Evolutionary conservation across 106 monocot species (phyloP).

Genomic region (Dioscorea alata): DNA sequence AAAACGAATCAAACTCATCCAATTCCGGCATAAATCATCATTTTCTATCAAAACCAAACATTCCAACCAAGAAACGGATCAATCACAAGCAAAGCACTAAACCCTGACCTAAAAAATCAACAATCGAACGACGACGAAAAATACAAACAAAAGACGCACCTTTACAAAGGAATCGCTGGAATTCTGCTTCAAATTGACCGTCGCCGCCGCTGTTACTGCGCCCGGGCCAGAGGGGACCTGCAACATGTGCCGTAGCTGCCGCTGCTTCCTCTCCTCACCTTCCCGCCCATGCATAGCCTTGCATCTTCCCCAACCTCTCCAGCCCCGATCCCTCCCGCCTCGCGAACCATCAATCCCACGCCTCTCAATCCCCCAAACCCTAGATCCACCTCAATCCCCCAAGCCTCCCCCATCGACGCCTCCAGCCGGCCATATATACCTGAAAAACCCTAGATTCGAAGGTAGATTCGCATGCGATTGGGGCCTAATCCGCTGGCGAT

Average conservation of each 20-base stretch:
- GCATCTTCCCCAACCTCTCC: neutral
- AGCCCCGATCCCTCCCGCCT: constrained; percentile 1
- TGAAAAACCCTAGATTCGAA: neutral
- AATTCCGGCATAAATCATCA: too few relatives aligned
- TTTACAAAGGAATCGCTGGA: neutral
- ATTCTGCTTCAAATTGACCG: neutral
- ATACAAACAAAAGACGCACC: neutral
- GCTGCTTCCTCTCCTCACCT: constrained; percentile 1
- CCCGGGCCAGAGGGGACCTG: neutral
- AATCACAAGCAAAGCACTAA: too few relatives aligned
- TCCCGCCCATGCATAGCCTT: constrained; percentile 5
- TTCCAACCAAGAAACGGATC: too few relatives aligned
- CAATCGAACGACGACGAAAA: too few relatives aligned
- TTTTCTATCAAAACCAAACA: too few relatives aligned
- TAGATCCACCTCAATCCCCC: neutral
- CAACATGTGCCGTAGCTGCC: neutral
- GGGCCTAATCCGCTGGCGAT: neutral
- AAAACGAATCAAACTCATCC: too few relatives aligned
- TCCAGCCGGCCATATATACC: neutral
- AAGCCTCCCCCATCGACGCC: neutral
- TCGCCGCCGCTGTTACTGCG: neutral
- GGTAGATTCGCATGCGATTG: neutral
- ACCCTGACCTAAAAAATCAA: too few relatives aligned
- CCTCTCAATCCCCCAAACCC: neutral
- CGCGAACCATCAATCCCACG: neutral